Percentiles rank a stretch among this genome's conserved stretches.
Evolutionary conservation across 164 flowering plant species (phyloP).

Genomic region (Vitis cinerea): DNA sequence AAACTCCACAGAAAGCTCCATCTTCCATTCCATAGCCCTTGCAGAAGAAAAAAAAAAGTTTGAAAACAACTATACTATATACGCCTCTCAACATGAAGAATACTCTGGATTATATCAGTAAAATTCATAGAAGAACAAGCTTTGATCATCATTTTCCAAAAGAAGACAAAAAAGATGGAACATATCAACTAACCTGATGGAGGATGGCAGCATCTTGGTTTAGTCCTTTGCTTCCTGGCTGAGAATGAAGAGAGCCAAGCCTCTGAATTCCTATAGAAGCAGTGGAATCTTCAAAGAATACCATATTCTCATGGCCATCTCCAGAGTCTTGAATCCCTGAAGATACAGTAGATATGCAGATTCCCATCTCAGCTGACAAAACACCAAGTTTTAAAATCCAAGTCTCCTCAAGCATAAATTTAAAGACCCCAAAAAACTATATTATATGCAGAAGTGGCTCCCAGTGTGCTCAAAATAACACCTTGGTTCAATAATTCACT

Average conservation of each 20-base stretch:
- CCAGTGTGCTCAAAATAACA: conserved; percentile 21
- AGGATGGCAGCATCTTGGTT: conserved; percentile 80
- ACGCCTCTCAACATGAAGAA: too few relatives aligned
- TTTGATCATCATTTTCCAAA: too few relatives aligned
- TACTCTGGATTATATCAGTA: too few relatives aligned
- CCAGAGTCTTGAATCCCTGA: conserved; percentile 38
- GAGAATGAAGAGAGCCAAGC: conserved; percentile 52
- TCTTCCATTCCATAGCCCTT: conserved; percentile 67
- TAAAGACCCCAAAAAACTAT: conserved; percentile 3
- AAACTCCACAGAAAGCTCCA: conserved; percentile 70
- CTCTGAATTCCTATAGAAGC: conserved; percentile 13
- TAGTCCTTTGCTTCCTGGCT: conserved; percentile 61
- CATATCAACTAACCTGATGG: conserved; percentile 45
- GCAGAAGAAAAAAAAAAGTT: not conserved
- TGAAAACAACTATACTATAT: not conserved
- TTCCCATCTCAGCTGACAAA: conserved; percentile 46
- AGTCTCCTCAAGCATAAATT: conserved; percentile 9
- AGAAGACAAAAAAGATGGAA: not conserved
- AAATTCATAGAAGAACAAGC: too few relatives aligned
- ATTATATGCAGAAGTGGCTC: conserved; percentile 21
- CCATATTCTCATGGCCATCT: conserved; percentile 33
- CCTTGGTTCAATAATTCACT: conserved; percentile 23
- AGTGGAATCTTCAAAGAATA: conserved; percentile 21
- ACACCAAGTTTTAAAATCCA: not conserved
- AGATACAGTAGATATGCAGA: conserved; percentile 60